Percentiles rank a stretch among this genome's conserved stretches.
phyloP scores from a whole-genome alignment of 192 early-diverging fungal genomes.

The Mortierella antarctica region DNA sequence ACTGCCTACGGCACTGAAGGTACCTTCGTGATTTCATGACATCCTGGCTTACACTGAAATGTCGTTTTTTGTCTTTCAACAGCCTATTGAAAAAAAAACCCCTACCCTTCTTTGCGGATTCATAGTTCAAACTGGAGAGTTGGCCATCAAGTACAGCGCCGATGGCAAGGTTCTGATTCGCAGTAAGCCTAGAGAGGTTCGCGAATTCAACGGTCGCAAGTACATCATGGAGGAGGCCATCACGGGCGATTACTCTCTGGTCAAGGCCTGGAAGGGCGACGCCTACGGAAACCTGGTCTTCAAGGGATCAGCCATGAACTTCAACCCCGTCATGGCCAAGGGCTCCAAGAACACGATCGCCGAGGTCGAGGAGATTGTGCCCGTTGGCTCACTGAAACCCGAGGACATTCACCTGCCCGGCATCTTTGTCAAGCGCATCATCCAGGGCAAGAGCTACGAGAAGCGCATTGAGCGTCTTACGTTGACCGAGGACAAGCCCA shows the following conservation, averaged over 20 bases:
- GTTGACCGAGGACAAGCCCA: conserved; percentile 54
- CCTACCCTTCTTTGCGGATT: background rate
- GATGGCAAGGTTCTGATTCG: conserved; percentile 65
- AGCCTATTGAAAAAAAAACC: background rate
- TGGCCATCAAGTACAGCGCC: conserved; percentile 77
- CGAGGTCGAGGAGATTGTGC: conserved; percentile 85
- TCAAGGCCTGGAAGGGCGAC: conserved; percentile 91
- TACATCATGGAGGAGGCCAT: conserved; percentile 87
- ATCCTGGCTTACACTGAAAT: background rate
- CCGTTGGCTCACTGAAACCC: conserved; percentile 71
- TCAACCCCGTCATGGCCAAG: conserved; percentile 81
- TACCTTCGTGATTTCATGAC: conserved; percentile 1
- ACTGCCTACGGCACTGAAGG: conserved; percentile 76
- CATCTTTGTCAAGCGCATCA: conserved; percentile 76
- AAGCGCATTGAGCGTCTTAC: conserved; percentile 79
- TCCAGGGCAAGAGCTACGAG: conserved; percentile 78
- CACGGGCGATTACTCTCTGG: conserved; percentile 75
- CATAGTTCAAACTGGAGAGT: conserved; percentile 73
- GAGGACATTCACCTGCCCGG: conserved; percentile 81
- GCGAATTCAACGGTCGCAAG: conserved; percentile 69
- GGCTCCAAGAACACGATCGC: conserved; percentile 81
- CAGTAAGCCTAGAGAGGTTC: conserved; percentile 73
- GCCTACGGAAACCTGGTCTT: conserved; percentile 81
- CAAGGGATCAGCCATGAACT: conserved; percentile 78
- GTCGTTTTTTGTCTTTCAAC: background rate